Base-by-base conservation (phyloP, 2,329 filamentous ascomycete species). In the Gremmenia infestans region DNA sequence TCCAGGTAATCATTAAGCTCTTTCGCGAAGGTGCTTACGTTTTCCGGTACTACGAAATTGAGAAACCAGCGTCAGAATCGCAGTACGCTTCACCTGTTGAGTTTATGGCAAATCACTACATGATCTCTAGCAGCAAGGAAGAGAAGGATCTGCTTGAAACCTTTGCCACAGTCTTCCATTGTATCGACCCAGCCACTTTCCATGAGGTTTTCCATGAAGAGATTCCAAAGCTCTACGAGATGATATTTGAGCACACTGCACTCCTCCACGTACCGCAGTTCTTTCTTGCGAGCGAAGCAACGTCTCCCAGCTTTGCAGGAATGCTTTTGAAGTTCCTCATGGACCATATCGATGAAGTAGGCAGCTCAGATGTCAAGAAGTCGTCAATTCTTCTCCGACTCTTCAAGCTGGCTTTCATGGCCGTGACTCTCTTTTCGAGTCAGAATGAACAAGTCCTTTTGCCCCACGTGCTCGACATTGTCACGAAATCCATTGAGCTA, bases 381-480 rank as follows among this genome's bases (percentile, higher is more conserved):
- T 93, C 94, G 0, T 93, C 91, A 5, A 96, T 99, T 48, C 76
- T 99, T 36, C 76, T 99, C 50, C 83, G 95, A 54, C 83, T 99
- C 51, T 99, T 97, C 76, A 99, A 99, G 73, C 75, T 99, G 50
- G 96, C 93, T 0, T 99, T 99, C 72, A 99, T 99, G 94, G 95
- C 95, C 0, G 94, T 99, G 40, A 99, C 94, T 0, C 78, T 99
- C 1, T 99, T 99, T 71, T 91, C 91, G 0, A 81, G 83, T 8
- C 92, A 97, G 68, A 99, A 99, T 66, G 94, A 99, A 73, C 89
- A 94, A 69, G 91, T 99, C 2, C 78, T 99, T 14, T 78, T 97
- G 52, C 95, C 95, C 0, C 94, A 99, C 71, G 93, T 99, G 50
- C 92, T 95, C 53, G 95, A 95, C 70, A 96, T 99, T 61, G 91